Percentiles rank a stretch among this genome's conserved stretches.
These are phyloP conservation scores for Jaminaea rosea DNA, from an alignment of 1,284 basidiomycete species.

Conservation along the genomic window DNA sequence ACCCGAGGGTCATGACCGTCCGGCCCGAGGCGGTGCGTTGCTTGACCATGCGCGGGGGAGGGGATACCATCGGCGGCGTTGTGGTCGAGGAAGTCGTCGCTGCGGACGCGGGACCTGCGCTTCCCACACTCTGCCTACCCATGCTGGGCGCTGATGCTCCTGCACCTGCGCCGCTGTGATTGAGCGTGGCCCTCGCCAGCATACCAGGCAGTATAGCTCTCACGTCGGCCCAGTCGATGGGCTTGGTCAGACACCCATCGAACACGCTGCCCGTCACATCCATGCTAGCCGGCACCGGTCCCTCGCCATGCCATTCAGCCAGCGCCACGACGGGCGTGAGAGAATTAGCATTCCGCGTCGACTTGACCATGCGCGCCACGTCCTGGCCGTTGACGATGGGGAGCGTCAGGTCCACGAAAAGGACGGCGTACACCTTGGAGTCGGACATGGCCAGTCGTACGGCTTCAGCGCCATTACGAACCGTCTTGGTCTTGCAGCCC, in stretches of 20 bases:
- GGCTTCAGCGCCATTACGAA: conserved; percentile 89
- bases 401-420: conserved; percentile 82
- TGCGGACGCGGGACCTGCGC: neutral
- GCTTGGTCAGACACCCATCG: neutral
- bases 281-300: too few relatives aligned
- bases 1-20: neutral
- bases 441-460: conserved; percentile 93
- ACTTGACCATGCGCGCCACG: conserved; percentile 85
- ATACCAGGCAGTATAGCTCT: conserved; percentile 76
- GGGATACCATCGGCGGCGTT: neutral
- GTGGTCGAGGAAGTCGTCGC: neutral
- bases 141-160: neutral
- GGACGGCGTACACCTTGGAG: conserved; percentile 63
- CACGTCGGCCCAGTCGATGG: conserved; percentile 59
- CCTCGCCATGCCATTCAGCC: conserved; percentile 43
- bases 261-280: conserved; percentile 49
- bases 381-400: conserved; percentile 86
- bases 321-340: conserved; percentile 84
- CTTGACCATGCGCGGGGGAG: conserved; percentile 1
- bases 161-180: conserved; percentile 48
- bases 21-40: neutral
- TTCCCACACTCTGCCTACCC: neutral
- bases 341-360: conserved; percentile 81
- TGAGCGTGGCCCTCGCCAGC: conserved; percentile 63
- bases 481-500: conserved; percentile 85